Evolutionary conservation across 106 monocot genomes (phyloP), one percentile per base, ranked within the genome.

Genomic region (Narthecium ossifragum): DNA sequence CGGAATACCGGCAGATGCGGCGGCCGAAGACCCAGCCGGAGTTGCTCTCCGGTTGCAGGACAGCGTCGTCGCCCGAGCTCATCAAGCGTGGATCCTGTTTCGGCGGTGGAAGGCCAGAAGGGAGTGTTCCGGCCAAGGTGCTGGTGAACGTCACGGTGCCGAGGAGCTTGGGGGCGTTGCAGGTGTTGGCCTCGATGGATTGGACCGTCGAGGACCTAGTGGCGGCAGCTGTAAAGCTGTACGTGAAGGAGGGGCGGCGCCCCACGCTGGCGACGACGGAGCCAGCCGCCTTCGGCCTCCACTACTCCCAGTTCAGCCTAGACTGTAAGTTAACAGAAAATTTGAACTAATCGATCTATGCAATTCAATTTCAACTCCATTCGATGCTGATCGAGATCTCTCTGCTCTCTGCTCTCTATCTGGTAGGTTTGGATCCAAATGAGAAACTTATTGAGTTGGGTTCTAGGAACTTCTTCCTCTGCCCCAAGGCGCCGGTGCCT

Each of bases 281-380:
- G 10, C 75, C 81, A 39, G 46, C 69, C 4, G 53, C 33, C 9
- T 85, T 82, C 61, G 73, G 71, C n/a, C 79, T 90, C 60, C 90
- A 90, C 68, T 90, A 82, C 71, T 90, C 90, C 5, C 90, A 82
- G 55, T 90, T 90, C 65, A 82, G 82, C 67, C 60, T 90, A 1
- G 70, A 90, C 60, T 34, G 80, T 88, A 67, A 61, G 64, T 2
- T 3, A 14, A 8, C 46, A 3, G 18, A 36, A 36, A 36, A 36
- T 36, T 6, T n/a, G n/a, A n/a, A n/a, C n/a, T n/a, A n/a, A n/a
- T n/a, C n/a, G n/a, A n/a, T n/a, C n/a, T n/a, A n/a, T n/a, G n/a
- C n/a, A n/a, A n/a, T n/a, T n/a, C n/a, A n/a, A n/a, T n/a, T n/a
- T n/a, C n/a, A n/a, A n/a, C n/a, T n/a, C n/a, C n/a, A n/a, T n/a